Evolutionary conservation across 2,329 filamentous ascomycete species (phyloP), one percentile per base, ranked within the genome.

Genomic region (Exophiala spinifera): DNA sequence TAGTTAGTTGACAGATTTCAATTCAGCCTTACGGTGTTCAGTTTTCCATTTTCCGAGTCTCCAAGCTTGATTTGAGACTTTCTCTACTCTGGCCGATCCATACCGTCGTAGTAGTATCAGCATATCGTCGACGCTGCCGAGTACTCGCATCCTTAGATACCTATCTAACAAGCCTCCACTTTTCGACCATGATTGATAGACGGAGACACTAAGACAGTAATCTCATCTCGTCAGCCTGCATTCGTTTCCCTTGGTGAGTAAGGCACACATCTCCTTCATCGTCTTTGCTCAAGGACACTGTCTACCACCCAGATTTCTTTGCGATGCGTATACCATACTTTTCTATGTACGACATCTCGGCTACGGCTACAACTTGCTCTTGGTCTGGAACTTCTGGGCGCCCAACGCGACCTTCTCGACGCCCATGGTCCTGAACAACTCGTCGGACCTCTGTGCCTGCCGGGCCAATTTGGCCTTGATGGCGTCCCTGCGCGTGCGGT

Each of bases 401-500:
- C 56, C 56, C 14, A 56, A 28, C 21, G 55, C 56, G 6, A 56
- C 39, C 25, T 40, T 46, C 34, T 57, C 31, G 17, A 57, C 19
- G 11, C 57, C 57, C n/a, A 55, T 31, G 1, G 28, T n/a, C 19
- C 48, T 53, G 55, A 60, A 60, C 23, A 60, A n/a, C 23, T 50
- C 21, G 31, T 52, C 54, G 11, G 54, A 47, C 51, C 50, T 56
- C 37, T 44, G 44, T 28, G 49, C 46, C 28, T 60, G 57, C 13
- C 45, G 25, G 1, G 54, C 54, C 28, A 60, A 44, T 13, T 51
- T 48, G 20, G 45, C 55, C 4, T 25, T 51, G 48, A 60, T 57
- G n/a, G 55, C 57, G 21, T 54, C 54, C 36, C 43, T 47, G 25
- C 57, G 50, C 40, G 43, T 13, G 43, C 51, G 67, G 71, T 81